These are phyloP conservation scores for Suhomyces chickasaworum DNA, from an alignment of 1,139 yeast genomes.

Conservation along the genomic window DNA sequence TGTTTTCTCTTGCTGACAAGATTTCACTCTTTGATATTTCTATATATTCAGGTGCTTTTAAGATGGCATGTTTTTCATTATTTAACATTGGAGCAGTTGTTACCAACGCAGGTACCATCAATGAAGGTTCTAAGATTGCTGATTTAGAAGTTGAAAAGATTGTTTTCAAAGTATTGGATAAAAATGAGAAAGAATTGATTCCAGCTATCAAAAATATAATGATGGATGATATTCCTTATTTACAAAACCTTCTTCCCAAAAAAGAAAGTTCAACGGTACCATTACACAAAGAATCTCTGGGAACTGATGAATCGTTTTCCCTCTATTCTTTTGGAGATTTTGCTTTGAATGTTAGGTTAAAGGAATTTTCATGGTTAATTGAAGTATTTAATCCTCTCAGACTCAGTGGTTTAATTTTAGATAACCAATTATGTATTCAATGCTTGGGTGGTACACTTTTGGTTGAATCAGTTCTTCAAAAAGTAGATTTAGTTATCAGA, in stretches of 20 bases:
- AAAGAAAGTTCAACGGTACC: background rate
- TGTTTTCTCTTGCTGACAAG: conserved; percentile 15
- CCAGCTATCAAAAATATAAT: conserved; percentile 17
- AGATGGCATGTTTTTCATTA: conserved; percentile 13
- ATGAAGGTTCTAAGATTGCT: conserved; percentile 18
- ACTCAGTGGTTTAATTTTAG: conserved; percentile 21
- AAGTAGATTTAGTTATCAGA: conserved; percentile 20
- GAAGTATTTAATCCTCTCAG: conserved; percentile 21
- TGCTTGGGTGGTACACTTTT: conserved; percentile 20
- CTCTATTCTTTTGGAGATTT: conserved; percentile 17
- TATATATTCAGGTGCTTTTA: conserved; percentile 13
- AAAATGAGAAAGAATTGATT: conserved; percentile 13
- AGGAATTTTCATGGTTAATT: conserved; percentile 17
- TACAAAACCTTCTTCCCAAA: conserved; percentile 13
- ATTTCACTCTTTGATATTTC: conserved; percentile 13
- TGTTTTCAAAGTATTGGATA: conserved; percentile 18
- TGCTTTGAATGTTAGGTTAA: conserved; percentile 19
- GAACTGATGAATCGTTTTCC: background rate
- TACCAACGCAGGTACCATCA: conserved; percentile 21
- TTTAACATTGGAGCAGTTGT: conserved; percentile 14
- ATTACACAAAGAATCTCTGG: background rate
- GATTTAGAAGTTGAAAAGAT: conserved; percentile 17
- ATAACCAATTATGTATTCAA: conserved; percentile 20
- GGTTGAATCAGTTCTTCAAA: conserved; percentile 26
- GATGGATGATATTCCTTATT: conserved; percentile 24